A percentile compares a stretch with the other conserved stretches of the same genome.
These are phyloP conservation scores for Aspergillus avenaceus DNA, from an alignment of 495 filamentous ascomycete species.

Conservation along the genomic window DNA sequence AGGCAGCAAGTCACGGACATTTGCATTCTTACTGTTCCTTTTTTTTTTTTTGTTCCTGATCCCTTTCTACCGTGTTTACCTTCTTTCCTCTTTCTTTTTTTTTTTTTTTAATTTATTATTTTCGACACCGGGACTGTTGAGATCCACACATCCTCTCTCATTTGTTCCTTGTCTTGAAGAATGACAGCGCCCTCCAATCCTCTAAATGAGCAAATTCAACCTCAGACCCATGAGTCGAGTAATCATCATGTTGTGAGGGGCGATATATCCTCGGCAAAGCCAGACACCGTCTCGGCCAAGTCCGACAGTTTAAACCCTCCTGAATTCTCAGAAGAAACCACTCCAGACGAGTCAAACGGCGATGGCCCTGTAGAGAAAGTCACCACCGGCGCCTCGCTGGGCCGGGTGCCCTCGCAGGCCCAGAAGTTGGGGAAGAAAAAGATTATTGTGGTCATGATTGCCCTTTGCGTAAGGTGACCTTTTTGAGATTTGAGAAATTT, in stretches of 20 bases:
- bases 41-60: neutral
- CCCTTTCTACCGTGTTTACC: neutral
- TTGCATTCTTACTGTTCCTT: too few species aligned
- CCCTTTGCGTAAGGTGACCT: conserved; percentile 41
- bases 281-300: neutral
- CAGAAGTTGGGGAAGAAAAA: conserved; percentile 45
- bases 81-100: neutral
- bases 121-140: too few species aligned
- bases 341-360: neutral
- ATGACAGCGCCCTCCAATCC: conserved; percentile 8
- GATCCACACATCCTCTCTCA: too few species aligned
- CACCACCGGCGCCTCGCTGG: conserved; percentile 23
- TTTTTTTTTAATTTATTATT: neutral
- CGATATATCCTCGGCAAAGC: conserved; percentile 6
- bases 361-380: conserved; percentile 21
- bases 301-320: conserved; percentile 3
- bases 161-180: too few species aligned
- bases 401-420: conserved; percentile 34
- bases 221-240: neutral
- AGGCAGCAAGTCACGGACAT: too few species aligned
- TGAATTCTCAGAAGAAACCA: neutral
- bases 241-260: neutral
- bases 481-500: neutral
- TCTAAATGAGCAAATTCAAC: conserved; percentile 1
- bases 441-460: conserved; percentile 45